Percentiles rank a stretch among this genome's conserved stretches.
Evolutionary conservation across 108 stramenopile species (phyloP).

Genomic region (Epithemia pelagica): DNA sequence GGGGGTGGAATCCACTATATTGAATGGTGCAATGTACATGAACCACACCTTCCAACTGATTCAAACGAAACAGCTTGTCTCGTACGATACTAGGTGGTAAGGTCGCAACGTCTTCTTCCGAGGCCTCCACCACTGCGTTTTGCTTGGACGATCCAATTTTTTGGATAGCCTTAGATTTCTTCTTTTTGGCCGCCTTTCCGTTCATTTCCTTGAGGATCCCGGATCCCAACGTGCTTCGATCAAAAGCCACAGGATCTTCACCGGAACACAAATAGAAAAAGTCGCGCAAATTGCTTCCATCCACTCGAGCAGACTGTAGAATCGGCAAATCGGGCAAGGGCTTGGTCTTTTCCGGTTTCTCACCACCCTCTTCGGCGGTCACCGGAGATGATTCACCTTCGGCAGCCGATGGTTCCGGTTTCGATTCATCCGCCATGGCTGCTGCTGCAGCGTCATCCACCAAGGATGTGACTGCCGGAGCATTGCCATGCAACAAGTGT

Average conservation of each 20-base stretch:
- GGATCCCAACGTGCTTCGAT: conserved; percentile 6
- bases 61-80: conserved; percentile 37
- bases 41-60: conserved; percentile 44
- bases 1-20: conserved; percentile 82
- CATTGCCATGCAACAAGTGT: conserved; percentile 63
- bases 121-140: background rate
- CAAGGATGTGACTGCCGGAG: conserved; percentile 36
- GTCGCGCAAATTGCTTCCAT: conserved; percentile 45
- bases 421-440: no score
- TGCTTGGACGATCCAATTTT: background rate
- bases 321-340: conserved; percentile 22
- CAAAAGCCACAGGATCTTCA: conserved; percentile 48
- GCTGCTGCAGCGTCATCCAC: conserved; percentile 7
- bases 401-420: conserved; percentile 11
- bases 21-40: conserved; percentile 40
- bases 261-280: conserved; percentile 72
- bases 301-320: conserved; percentile 18
- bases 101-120: conserved; percentile 1
- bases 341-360: conserved; percentile 11
- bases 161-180: conserved; percentile 2
- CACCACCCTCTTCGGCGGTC: conserved; percentile 1
- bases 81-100: conserved; percentile 12
- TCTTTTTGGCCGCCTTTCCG: conserved; percentile 34
- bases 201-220: conserved; percentile 30
- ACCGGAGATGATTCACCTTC: no score